Evolutionary conservation across 139 green algal species (phyloP).

Genomic region (Coccomyxa sp.): DNA sequence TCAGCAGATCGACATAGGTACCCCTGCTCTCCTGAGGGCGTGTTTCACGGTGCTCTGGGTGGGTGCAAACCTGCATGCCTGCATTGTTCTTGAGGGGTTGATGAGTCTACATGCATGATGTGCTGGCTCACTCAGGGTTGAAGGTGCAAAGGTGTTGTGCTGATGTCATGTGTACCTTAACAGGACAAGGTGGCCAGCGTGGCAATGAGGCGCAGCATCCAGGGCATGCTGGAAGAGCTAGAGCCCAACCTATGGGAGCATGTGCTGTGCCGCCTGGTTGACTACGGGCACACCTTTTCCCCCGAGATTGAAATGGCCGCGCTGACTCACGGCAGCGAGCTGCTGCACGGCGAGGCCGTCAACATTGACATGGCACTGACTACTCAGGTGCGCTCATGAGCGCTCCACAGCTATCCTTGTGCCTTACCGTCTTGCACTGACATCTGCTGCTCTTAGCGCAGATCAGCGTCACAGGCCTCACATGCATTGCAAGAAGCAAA

Average conservation of each 20-base stretch:
- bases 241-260: slow-evolving; percentile 54
- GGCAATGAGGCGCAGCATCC: slow-evolving; percentile 37
- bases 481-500: not conserved
- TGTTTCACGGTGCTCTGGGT: no score
- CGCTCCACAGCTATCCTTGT: not conserved
- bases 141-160: not conserved
- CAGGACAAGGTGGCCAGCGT: slow-evolving; percentile 14
- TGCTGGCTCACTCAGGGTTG: not conserved
- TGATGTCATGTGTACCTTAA: not conserved
- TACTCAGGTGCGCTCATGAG: slow-evolving; percentile 42
- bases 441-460: not conserved
- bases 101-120: no score
- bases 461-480: not conserved
- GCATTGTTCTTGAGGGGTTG: no score
- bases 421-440: no score
- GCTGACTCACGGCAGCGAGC: slow-evolving; percentile 15
- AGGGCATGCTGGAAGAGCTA: slow-evolving; percentile 57
- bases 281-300: slow-evolving; percentile 52
- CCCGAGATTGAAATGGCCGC: slow-evolving; percentile 51
- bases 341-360: slow-evolving; percentile 56
- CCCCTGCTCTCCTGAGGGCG: no score
- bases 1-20: no score
- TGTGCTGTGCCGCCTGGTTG: slow-evolving; percentile 40
- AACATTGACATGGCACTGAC: slow-evolving; percentile 55
- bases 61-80: no score